Evolutionary conservation across 768 basidiomycete genomes (phyloP).

Genomic region (Mycena olivaceomarginata): DNA sequence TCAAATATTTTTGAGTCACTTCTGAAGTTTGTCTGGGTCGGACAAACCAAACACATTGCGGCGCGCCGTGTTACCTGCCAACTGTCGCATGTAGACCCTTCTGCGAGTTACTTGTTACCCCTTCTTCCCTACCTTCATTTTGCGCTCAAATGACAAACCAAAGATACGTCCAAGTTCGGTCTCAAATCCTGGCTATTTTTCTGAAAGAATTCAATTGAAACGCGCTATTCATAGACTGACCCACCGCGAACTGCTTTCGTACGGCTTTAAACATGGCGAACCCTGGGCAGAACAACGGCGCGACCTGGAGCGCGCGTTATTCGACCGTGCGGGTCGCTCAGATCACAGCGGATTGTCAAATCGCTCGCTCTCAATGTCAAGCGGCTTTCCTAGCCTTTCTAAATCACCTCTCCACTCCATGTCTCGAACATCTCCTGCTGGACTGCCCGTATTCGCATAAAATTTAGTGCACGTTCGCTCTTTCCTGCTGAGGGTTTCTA

Average conservation of each 20-base stretch:
- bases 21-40: too few species aligned
- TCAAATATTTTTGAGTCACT: too few species aligned
- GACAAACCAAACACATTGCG: too few species aligned
- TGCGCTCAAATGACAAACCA: constrained; percentile 21
- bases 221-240: too few species aligned
- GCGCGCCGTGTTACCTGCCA: constrained; percentile 4
- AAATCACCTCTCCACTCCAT: too few species aligned
- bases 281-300: constrained; percentile 55
- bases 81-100: constrained; percentile 22
- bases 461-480: too few species aligned
- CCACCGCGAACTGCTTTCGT: constrained; percentile 51
- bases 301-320: constrained; percentile 48
- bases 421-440: too few species aligned
- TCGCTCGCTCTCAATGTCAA: constrained; percentile 29
- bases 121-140: neutral
- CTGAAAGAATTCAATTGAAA: too few species aligned
- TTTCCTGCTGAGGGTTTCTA: too few species aligned
- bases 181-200: too few species aligned
- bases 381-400: too few species aligned
- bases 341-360: constrained; percentile 21
- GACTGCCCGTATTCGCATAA: too few species aligned
- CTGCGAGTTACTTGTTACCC: neutral
- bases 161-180: constrained; percentile 12
- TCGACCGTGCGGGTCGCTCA: constrained; percentile 33
- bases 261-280: constrained; percentile 54